phyloP scores from a whole-genome alignment of 2,329 filamentous ascomycete species.

The Colletotrichum sp. region DNA sequence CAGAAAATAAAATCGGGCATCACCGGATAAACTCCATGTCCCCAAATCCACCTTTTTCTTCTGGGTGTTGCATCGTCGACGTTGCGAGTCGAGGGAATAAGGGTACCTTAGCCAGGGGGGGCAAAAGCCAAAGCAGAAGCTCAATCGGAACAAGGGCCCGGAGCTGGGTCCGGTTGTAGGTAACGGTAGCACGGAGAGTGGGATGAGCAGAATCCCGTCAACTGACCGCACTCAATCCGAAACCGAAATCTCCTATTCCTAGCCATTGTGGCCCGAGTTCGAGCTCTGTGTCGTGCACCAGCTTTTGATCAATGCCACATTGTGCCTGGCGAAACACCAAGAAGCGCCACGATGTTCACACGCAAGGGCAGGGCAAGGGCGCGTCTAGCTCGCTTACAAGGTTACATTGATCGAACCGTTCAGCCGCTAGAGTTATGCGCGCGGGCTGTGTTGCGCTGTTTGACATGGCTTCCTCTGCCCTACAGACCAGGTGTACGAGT shows the following conservation, averaged over 20 bases:
- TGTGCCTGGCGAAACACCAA: not conserved
- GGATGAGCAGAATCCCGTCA: not conserved
- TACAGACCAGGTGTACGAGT: not conserved
- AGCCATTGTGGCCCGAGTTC: not conserved
- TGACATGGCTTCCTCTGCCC: not conserved
- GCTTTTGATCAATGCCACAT: not conserved
- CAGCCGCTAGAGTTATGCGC: constrained; percentile 5
- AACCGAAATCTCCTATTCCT: constrained; percentile 8
- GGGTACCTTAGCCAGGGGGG: not conserved
- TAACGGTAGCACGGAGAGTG: not conserved
- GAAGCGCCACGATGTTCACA: not conserved
- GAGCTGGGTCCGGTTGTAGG: not conserved
- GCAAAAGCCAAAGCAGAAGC: not conserved
- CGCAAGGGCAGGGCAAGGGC: not conserved
- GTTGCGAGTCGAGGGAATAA: not conserved
- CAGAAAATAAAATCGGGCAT: not conserved
- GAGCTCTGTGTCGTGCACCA: not conserved
- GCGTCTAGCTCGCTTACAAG: constrained; percentile 16
- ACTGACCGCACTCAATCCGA: not conserved
- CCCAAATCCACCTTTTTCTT: not conserved
- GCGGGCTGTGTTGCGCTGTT: not conserved
- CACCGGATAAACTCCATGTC: not conserved
- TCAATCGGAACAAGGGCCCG: not conserved
- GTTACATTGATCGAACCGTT: not conserved
- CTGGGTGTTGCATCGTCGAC: not conserved